Conservation (phyloP, 805 yeast species). For the Yamadazyma phyllophila region DNA sequence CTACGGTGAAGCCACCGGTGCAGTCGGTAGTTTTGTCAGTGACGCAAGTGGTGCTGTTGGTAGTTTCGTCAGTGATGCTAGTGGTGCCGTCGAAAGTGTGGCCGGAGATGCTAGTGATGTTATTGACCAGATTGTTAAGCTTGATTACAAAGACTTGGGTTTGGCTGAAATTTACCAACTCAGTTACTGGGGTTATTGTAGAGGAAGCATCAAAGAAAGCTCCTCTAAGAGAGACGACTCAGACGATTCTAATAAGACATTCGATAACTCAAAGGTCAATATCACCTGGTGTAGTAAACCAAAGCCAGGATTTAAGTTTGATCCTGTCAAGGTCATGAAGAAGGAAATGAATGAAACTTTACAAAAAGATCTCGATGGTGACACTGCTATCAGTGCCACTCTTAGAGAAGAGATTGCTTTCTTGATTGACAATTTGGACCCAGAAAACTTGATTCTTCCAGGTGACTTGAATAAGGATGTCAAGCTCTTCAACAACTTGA, state of each 20-base stretch:
- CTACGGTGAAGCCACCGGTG: not conserved
- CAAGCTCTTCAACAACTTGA: slow-evolving; percentile 43
- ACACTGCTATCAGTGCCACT: slow-evolving; percentile 25
- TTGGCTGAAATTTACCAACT: slow-evolving; percentile 40
- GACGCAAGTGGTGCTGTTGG: slow-evolving; percentile 11
- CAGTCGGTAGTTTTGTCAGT: not conserved
- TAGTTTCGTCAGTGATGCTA: slow-evolving; percentile 1
- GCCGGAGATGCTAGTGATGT: slow-evolving; percentile 1
- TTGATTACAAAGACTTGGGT: slow-evolving; percentile 31
- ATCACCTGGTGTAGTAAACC: slow-evolving; percentile 55
- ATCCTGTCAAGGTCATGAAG: slow-evolving; percentile 43
- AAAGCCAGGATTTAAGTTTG: slow-evolving; percentile 52
- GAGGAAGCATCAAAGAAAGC: slow-evolving; percentile 21
- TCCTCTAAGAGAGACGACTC: slow-evolving; percentile 2
- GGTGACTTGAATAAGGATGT: slow-evolving; percentile 47
- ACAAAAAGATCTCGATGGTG: slow-evolving; percentile 21
- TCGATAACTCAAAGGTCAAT: slow-evolving; percentile 30
- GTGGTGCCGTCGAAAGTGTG: slow-evolving; percentile 6
- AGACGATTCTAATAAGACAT: slow-evolving; percentile 14
- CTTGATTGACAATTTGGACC: slow-evolving; percentile 22
- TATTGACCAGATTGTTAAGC: slow-evolving; percentile 15
- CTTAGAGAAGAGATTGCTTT: slow-evolving; percentile 20
- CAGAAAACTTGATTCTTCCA: slow-evolving; percentile 50
- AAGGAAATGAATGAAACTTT: slow-evolving; percentile 30
- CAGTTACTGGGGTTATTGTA: slow-evolving; percentile 45